Percentiles rank a stretch among this genome's conserved stretches.
Conservation (phyloP, 495 filamentous ascomycete genomes). For the Podospora didyma region DNA sequence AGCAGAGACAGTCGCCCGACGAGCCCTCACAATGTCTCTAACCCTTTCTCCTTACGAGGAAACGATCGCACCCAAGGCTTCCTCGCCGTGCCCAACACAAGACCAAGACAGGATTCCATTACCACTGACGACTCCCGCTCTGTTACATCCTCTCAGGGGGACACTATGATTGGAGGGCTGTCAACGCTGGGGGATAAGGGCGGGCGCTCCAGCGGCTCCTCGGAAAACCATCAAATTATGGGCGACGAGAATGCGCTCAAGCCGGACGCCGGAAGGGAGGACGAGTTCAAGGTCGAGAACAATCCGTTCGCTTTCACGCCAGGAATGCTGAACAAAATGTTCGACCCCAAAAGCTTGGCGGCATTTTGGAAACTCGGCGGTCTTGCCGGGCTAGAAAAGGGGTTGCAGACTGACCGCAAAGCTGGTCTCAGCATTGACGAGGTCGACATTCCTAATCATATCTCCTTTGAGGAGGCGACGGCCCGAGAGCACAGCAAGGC, state of each 20-base stretch:
- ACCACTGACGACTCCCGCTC: conserved; percentile 48
- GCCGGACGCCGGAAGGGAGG: conserved; percentile 61
- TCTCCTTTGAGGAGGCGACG: conserved; percentile 61
- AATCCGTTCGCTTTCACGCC: conserved; percentile 71
- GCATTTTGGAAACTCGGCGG: conserved; percentile 69
- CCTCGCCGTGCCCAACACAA: conserved; percentile 45
- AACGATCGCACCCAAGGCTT: conserved; percentile 42
- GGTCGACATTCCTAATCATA: conserved; percentile 46
- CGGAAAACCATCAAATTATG: conserved; percentile 46
- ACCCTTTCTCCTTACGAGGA: conserved; percentile 50
- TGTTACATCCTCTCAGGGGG: conserved; percentile 38
- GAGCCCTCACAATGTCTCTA: conserved; percentile 85
- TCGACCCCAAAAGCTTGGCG: conserved; percentile 69
- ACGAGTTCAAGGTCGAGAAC: conserved; percentile 59
- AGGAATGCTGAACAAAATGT: conserved; percentile 68
- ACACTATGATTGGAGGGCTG: conserved; percentile 33
- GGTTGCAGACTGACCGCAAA: conserved; percentile 59
- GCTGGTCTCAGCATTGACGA: conserved; percentile 68
- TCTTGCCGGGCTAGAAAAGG: conserved; percentile 61
- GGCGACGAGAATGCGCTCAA: conserved; percentile 53
- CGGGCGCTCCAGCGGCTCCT: conserved; percentile 22
- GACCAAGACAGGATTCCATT: conserved; percentile 48
- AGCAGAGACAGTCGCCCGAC: conserved; percentile 75
- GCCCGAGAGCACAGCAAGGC: conserved; percentile 23
- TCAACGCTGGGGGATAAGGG: conserved; percentile 37